Percentiles rank a stretch among this genome's conserved stretches.
Conservation (phyloP, 768 basidiomycete genomes). For the Termitomyces titanicus region DNA sequence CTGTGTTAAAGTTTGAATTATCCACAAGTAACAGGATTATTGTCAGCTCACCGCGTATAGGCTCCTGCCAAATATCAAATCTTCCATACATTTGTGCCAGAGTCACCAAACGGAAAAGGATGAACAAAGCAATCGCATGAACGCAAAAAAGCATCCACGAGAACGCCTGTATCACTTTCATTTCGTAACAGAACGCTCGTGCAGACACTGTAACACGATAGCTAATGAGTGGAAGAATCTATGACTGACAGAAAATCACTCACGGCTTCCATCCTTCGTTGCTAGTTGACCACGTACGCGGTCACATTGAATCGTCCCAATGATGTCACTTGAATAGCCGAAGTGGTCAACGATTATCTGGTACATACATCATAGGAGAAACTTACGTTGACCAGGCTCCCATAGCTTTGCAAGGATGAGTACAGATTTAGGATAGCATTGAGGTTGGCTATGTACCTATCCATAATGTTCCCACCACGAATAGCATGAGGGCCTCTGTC, state of each 20-base stretch:
- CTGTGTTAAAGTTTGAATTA: conserved; percentile 22
- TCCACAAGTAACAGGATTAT: neutral
- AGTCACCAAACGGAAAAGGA: conserved; percentile 54
- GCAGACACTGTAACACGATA: conserved; percentile 41
- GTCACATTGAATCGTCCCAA: conserved; percentile 63
- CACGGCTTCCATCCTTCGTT: conserved; percentile 56
- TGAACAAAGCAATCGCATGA: conserved; percentile 43
- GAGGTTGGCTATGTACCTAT: conserved; percentile 42
- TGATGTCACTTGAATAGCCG: conserved; percentile 52
- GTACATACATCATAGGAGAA: neutral
- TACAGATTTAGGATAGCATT: conserved; percentile 5
- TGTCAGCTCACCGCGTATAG: conserved; percentile 42
- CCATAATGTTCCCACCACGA: conserved; percentile 63
- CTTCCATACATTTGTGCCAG: conserved; percentile 54
- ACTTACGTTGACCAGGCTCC: conserved; percentile 72
- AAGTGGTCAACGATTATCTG: neutral
- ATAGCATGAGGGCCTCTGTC: conserved; percentile 52
- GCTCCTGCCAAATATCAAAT: conserved; percentile 53
- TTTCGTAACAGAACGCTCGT: conserved; percentile 66
- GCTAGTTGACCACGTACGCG: conserved; percentile 35
- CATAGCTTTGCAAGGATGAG: conserved; percentile 45
- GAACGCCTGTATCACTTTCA: conserved; percentile 76
- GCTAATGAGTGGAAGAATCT: conserved; percentile 3
- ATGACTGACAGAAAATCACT: conserved; percentile 17
- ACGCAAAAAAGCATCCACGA: conserved; percentile 69